These are phyloP conservation scores for Exsudoporus frostii DNA, from an alignment of 768 basidiomycete genomes.

Conservation along the genomic window DNA sequence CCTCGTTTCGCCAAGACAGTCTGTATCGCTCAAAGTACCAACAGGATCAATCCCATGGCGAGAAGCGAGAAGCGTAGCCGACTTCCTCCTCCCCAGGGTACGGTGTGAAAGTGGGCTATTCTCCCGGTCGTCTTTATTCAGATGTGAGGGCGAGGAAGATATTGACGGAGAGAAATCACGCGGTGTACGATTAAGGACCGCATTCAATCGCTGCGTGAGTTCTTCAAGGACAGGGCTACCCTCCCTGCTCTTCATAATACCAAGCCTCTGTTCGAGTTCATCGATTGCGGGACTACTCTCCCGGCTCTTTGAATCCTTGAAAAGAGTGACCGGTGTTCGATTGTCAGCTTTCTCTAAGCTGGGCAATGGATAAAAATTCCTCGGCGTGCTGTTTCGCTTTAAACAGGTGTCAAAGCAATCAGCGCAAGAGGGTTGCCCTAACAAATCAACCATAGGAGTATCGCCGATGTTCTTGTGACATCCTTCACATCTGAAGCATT, in stretches of 20 bases:
- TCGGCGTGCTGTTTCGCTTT: slow-evolving; percentile 45
- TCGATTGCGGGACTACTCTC: slow-evolving; percentile 62
- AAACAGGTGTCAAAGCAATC: slow-evolving; percentile 81
- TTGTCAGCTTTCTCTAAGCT: slow-evolving; percentile 24
- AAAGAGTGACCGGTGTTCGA: slow-evolving; percentile 46
- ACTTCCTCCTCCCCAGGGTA: slow-evolving; percentile 18
- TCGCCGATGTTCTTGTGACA: slow-evolving; percentile 74
- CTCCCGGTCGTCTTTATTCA: slow-evolving; percentile 18
- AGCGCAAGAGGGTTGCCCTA: slow-evolving; percentile 74
- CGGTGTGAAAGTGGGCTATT: slow-evolving; percentile 30
- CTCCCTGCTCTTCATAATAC: slow-evolving; percentile 52
- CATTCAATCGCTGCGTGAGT: slow-evolving; percentile 43
- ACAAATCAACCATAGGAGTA: slow-evolving; percentile 76
- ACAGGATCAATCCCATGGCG: not conserved
- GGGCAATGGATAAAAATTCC: slow-evolving; percentile 38
- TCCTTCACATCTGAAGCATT: slow-evolving; percentile 71
- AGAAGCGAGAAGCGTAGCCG: slow-evolving; percentile 8
- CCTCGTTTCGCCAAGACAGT: slow-evolving; percentile 11
- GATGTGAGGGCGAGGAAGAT: slow-evolving; percentile 20
- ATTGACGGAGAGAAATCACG: slow-evolving; percentile 28
- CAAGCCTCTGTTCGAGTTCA: slow-evolving; percentile 60
- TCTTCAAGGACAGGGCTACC: slow-evolving; percentile 55
- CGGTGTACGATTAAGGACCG: slow-evolving; percentile 36
- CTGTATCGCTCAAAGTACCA: slow-evolving; percentile 1
- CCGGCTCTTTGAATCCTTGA: slow-evolving; percentile 39